A percentile compares a stretch with the other conserved stretches of the same genome.
phyloP scores from a whole-genome alignment of 768 basidiomycete genomes.

The Rhodotorula babjevae region DNA sequence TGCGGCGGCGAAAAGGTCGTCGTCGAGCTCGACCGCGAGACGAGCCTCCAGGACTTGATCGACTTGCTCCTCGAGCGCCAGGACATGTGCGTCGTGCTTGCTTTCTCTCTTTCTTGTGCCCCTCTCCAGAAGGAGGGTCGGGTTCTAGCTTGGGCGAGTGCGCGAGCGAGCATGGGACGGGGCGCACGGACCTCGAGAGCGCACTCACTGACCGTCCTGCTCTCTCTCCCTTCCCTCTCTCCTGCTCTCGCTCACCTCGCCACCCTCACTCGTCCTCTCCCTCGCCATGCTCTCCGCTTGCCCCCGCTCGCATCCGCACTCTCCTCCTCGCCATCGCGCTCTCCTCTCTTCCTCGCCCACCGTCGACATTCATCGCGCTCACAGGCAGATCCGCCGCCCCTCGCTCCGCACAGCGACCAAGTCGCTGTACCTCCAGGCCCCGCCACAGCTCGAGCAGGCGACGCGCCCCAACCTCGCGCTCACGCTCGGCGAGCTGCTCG shows the following conservation, averaged over 20 bases:
- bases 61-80: slow-evolving; percentile 81
- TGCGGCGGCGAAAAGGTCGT: slow-evolving; percentile 87
- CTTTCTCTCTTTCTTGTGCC: background rate
- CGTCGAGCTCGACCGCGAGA: slow-evolving; percentile 53
- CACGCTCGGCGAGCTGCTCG: slow-evolving; percentile 74
- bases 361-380: background rate
- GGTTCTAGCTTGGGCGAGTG: too few species aligned
- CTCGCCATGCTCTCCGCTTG: too few species aligned
- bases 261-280: too few species aligned
- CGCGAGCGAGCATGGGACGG: too few species aligned
- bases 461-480: slow-evolving; percentile 89
- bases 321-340: background rate
- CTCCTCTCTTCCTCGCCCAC: background rate
- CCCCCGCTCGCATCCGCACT: too few species aligned
- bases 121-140: too few species aligned
- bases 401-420: slow-evolving; percentile 72
- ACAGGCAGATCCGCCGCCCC: slow-evolving; percentile 93
- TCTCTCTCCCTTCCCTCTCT: too few species aligned
- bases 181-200: too few species aligned
- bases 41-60: slow-evolving; percentile 79
- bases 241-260: too few species aligned
- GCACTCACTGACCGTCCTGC: too few species aligned
- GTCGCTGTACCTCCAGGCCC: slow-evolving; percentile 88
- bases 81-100: slow-evolving; percentile 65
- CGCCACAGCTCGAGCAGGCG: slow-evolving; percentile 79